phyloP scores from a whole-genome alignment of 495 filamentous ascomycete genomes.

The Chlorociboria aeruginascens region DNA sequence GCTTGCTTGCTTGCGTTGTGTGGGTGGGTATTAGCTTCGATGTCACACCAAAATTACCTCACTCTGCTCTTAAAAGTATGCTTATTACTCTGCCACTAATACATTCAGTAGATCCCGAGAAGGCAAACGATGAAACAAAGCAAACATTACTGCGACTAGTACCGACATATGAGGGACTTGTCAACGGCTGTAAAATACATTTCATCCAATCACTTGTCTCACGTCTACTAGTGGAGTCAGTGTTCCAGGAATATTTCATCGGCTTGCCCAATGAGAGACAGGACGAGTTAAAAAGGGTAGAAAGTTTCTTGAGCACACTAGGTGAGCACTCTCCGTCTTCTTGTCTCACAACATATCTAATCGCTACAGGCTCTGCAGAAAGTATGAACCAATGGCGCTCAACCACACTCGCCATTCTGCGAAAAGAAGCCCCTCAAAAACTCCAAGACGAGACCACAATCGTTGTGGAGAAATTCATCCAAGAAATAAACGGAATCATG shows the following conservation, averaged over 20 bases:
- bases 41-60: neutral
- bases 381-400: slow-evolving; percentile 44
- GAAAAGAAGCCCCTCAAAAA: slow-evolving; percentile 28
- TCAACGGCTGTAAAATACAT: slow-evolving; percentile 34
- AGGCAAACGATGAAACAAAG: slow-evolving; percentile 23
- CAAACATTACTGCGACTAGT: slow-evolving; percentile 31
- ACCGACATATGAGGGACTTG: slow-evolving; percentile 37
- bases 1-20: neutral
- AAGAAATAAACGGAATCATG: slow-evolving; percentile 19
- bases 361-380: slow-evolving; percentile 27
- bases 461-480: slow-evolving; percentile 25
- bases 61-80: neutral
- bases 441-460: slow-evolving; percentile 29
- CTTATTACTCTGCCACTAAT: neutral
- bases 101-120: slow-evolving; percentile 25
- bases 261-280: slow-evolving; percentile 34
- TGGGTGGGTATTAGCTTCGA: neutral
- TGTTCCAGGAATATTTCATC: slow-evolving; percentile 42
- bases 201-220: slow-evolving; percentile 41
- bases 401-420: slow-evolving; percentile 36
- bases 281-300: slow-evolving; percentile 27
- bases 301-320: slow-evolving; percentile 30
- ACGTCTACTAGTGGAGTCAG: slow-evolving; percentile 33
- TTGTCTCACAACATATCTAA: neutral
- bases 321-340: slow-evolving; percentile 23